These are phyloP conservation scores for Stemphylium beticola DNA, from an alignment of 2,329 filamentous ascomycete species.

Conservation along the genomic window DNA sequence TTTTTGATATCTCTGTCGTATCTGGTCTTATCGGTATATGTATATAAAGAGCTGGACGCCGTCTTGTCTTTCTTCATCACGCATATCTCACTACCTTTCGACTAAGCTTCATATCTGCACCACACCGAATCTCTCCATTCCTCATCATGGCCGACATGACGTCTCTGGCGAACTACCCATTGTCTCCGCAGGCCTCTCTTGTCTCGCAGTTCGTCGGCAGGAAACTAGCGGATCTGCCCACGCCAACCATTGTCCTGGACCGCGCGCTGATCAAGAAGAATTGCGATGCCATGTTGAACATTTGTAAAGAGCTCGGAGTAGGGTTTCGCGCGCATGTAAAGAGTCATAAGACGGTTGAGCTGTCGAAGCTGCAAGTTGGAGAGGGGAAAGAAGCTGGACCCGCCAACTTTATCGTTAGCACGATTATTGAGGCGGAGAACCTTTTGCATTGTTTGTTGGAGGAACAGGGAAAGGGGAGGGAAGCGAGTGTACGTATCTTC, in stretches of 20 bases:
- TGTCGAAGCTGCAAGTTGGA: slow-evolving; percentile 74
- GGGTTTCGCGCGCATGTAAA: slow-evolving; percentile 81
- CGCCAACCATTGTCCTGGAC: slow-evolving; percentile 73
- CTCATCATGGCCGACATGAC: background rate
- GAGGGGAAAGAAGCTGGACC: slow-evolving; percentile 46
- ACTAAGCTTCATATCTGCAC: background rate
- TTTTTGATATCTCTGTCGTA: too few species aligned
- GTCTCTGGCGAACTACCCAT: slow-evolving; percentile 20
- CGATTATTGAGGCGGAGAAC: slow-evolving; percentile 74
- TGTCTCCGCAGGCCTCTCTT: slow-evolving; percentile 16
- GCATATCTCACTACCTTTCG: too few species aligned
- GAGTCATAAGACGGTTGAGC: slow-evolving; percentile 79
- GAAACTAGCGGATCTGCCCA: slow-evolving; percentile 64
- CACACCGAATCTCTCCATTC: background rate
- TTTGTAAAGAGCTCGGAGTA: slow-evolving; percentile 64
- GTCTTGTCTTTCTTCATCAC: too few species aligned
- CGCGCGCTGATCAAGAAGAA: slow-evolving; percentile 69
- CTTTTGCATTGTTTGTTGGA: slow-evolving; percentile 66
- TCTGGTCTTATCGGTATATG: too few species aligned
- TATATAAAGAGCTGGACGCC: too few species aligned
- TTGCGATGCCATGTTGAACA: slow-evolving; percentile 73
- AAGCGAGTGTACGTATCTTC: slow-evolving; percentile 62
- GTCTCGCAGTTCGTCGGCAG: slow-evolving; percentile 62
- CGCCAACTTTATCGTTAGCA: slow-evolving; percentile 73
- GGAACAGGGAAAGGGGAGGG: slow-evolving; percentile 60